A percentile compares a stretch with the other conserved stretches of the same genome.
These are phyloP conservation scores for Cercophora newfieldiana DNA, from an alignment of 495 filamentous ascomycete genomes.

Conservation along the genomic window DNA sequence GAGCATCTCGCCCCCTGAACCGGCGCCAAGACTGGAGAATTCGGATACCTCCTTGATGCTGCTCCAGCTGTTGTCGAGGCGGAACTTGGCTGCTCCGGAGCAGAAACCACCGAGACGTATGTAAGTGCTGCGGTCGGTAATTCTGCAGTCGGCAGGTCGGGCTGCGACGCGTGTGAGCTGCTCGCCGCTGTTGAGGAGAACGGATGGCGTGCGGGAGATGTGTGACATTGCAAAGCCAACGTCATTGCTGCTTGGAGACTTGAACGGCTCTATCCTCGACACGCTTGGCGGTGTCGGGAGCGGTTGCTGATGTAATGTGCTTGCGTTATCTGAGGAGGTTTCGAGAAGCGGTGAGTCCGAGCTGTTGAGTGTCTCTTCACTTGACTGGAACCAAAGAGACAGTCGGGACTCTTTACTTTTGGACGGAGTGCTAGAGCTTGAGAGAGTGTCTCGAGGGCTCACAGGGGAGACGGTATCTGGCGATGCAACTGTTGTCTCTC, in stretches of 20 bases:
- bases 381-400: background rate
- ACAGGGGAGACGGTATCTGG: background rate
- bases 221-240: background rate
- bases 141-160: conserved; percentile 23
- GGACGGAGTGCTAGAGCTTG: background rate
- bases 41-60: conserved; percentile 25
- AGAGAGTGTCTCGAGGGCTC: background rate
- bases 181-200: background rate
- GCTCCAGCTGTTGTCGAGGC: conserved; percentile 25
- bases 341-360: background rate
- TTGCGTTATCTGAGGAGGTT: background rate
- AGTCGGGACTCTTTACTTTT: background rate
- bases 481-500: background rate
- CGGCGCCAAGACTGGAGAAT: conserved; percentile 15
- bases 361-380: background rate
- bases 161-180: background rate
- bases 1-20: conserved; percentile 21
- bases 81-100: conserved; percentile 26
- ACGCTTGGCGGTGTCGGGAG: background rate
- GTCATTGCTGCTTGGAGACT: background rate
- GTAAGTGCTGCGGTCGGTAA: conserved; percentile 26
- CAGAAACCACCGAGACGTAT: conserved; percentile 29
- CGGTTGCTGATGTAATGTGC: background rate
- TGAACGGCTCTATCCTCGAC: background rate
- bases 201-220: background rate